Conservation (phyloP, 2,329 filamentous ascomycete species). For the Diaporthe capsici region DNA sequence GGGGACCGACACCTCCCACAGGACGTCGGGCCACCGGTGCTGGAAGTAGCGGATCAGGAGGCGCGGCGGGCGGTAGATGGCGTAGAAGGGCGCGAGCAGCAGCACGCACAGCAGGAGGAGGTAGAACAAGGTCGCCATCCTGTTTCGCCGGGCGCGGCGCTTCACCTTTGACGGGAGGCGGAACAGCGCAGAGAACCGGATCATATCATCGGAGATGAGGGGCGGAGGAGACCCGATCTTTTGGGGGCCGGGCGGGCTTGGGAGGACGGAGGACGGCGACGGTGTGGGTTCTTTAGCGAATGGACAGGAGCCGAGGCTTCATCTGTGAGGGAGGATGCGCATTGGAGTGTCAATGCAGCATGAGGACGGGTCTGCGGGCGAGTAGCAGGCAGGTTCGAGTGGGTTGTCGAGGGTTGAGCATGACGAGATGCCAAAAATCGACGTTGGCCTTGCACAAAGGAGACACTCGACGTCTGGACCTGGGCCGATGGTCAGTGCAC, state of each 20-base stretch:
- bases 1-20: conserved; percentile 75
- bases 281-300: conserved; percentile 10
- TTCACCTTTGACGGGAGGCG: conserved; percentile 70
- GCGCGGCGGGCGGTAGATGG: conserved; percentile 86
- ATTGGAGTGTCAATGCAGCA: conserved; percentile 28
- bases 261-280: background rate
- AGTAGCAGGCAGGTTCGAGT: background rate
- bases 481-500: conserved; percentile 14
- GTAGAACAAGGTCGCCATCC: conserved; percentile 67
- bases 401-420: background rate
- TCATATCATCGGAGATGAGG: conserved; percentile 44
- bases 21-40: conserved; percentile 80
- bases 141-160: conserved; percentile 69
- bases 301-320: conserved; percentile 36
- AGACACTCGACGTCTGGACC: background rate
- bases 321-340: conserved; percentile 33
- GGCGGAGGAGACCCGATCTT: background rate
- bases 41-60: conserved; percentile 79
- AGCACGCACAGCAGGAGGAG: conserved; percentile 57
- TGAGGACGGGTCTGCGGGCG: background rate
- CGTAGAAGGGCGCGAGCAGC: conserved; percentile 67
- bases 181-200: conserved; percentile 59
- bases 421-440: conserved; percentile 1
- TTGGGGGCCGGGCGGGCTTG: background rate
- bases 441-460: conserved; percentile 16